Evolutionary conservation across 768 basidiomycete genomes (phyloP).

Genomic region (Cystofilobasidium capitatum): DNA sequence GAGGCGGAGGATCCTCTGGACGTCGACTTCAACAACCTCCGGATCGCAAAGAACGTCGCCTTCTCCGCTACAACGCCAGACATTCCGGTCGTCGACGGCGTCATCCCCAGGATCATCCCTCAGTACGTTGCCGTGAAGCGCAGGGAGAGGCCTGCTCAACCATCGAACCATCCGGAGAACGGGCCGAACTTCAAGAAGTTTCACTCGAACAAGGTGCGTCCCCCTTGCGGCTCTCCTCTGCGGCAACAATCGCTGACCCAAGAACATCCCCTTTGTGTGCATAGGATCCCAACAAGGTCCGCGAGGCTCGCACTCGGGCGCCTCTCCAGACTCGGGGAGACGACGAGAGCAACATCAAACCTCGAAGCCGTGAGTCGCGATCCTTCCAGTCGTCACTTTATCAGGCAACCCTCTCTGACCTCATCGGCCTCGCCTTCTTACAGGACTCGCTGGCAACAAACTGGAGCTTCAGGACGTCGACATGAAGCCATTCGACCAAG

Average conservation of each 20-base stretch:
- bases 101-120: neutral
- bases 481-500: neutral
- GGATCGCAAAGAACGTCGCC: constrained; percentile 10
- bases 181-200: constrained; percentile 18
- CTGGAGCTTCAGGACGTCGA: neutral
- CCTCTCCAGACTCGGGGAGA: no score
- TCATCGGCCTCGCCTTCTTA: no score
- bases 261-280: no score
- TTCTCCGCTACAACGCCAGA: neutral
- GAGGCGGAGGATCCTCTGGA: constrained; percentile 15
- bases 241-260: no score
- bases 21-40: constrained; percentile 21
- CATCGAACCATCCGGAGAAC: neutral
- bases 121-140: neutral
- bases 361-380: no score
- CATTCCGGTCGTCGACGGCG: neutral
- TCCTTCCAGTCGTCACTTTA: no score
- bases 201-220: constrained; percentile 12
- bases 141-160: neutral
- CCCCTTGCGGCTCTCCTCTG: no score
- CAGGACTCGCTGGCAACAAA: no score
- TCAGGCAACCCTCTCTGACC: no score
- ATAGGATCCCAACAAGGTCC: no score
- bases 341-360: no score
- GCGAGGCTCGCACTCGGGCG: no score